phyloP scores from a whole-genome alignment of 495 filamentous ascomycete genomes.

The Penicillium fimorum region DNA sequence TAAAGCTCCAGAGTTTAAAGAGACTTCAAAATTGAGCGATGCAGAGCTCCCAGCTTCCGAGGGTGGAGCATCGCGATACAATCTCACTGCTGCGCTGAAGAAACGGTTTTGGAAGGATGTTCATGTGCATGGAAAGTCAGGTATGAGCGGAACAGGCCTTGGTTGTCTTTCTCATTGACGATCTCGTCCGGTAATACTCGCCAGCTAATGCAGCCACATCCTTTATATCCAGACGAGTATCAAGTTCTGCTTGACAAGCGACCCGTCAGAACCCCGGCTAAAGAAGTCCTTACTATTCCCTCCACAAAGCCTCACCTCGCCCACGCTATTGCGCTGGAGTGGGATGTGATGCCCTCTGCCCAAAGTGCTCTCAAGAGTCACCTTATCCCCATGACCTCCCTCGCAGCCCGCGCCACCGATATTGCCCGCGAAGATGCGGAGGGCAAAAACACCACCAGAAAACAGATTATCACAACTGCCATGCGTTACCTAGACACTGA shows the following conservation, averaged over 20 bases:
- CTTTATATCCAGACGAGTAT: constrained; percentile 52
- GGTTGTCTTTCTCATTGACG: neutral
- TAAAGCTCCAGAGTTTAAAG: constrained; percentile 59
- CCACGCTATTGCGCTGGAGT: constrained; percentile 83
- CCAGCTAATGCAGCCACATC: neutral
- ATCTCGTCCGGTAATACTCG: neutral
- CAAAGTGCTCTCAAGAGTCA: constrained; percentile 76
- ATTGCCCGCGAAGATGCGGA: constrained; percentile 66
- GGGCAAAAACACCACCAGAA: constrained; percentile 44
- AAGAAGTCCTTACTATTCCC: constrained; percentile 70
- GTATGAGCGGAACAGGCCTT: constrained; percentile 38
- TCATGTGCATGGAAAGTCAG: constrained; percentile 53
- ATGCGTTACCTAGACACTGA: constrained; percentile 91
- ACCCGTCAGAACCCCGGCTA: constrained; percentile 73
- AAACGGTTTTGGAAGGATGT: constrained; percentile 87
- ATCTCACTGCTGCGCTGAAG: constrained; percentile 50
- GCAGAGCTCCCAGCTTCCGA: constrained; percentile 51
- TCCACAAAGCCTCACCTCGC: constrained; percentile 76
- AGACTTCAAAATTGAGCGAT: constrained; percentile 53
- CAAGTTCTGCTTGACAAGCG: constrained; percentile 78
- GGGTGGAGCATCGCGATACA: constrained; percentile 40
- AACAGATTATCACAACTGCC: constrained; percentile 60
- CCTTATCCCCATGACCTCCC: constrained; percentile 85
- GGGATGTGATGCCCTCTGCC: constrained; percentile 77
- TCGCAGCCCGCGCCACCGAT: constrained; percentile 76